Evolutionary conservation across 2,329 filamentous ascomycete species (phyloP), one percentile per base, ranked within the genome.

Genomic region (Pseudogymnoascus sp.): DNA sequence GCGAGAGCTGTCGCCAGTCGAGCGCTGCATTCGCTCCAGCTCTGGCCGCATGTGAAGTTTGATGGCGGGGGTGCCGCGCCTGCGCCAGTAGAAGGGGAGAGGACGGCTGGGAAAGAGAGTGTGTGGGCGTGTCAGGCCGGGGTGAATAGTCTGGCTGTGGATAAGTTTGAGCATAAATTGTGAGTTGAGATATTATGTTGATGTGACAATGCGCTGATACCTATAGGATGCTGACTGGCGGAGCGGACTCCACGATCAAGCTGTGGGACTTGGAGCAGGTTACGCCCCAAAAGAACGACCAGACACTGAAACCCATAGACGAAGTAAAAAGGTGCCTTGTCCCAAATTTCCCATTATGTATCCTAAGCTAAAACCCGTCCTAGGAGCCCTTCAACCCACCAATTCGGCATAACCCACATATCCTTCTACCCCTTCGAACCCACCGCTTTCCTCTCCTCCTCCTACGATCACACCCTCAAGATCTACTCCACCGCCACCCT

Each of bases 221-320:
- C 11, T 31, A 22, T 69, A 89, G 90, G 68, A 81, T 97, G 66
- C 76, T 96, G 1, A 96, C 93, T 0, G 93, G 91, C 3, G 92
- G 93, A 31, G 88, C 90, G 4, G 91, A 96, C 72, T 90, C 89
- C 8, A 89, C 89, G 0, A 85, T 97, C 71, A 89, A 87, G 68
- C 77, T 97, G 53, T 97, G 93, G 93, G 88, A 97, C 75, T 82
- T 97, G 6, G 89, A 96, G 70, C 78, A 82, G 60, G 78, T 79
- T 68, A 73, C 72, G 11, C 79, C 79, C 65, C 75, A 78, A 5
- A 78, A 76, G 66, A 73, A 65, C 65, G 74, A 74, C 37, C 81
- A 80, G 70, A 81, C 73, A 16, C 87, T 82, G 69, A 80, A 77
- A 6, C 84, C 89, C 2, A 73, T 82, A 19, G 81, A 79, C 60